Percentiles rank a stretch among this genome's conserved stretches.
Evolutionary conservation across 2,329 filamentous ascomycete species (phyloP).

Genomic region (Colletotrichum neosansevieriae): DNA sequence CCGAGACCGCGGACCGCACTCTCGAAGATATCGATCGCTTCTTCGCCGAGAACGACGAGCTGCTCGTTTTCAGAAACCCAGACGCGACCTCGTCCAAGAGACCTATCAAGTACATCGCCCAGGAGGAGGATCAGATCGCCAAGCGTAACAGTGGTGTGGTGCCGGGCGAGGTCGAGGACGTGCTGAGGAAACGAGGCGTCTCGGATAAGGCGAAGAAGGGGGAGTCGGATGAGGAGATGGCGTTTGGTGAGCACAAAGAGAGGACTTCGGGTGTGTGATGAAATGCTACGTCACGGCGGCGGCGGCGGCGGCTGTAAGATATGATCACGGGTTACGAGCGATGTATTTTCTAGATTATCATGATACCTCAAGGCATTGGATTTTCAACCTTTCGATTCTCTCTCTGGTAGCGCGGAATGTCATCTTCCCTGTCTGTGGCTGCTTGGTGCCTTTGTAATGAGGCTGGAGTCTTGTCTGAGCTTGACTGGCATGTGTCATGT

Average conservation of each 20-base stretch:
- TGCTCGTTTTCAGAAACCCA: constrained; percentile 43
- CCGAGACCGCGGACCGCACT: constrained; percentile 53
- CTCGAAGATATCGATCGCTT: constrained; percentile 44
- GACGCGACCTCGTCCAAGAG: constrained; percentile 44
- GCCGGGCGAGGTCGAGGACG: constrained; percentile 14
- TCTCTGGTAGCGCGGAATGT: not conserved
- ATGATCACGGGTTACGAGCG: not conserved
- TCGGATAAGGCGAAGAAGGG: constrained; percentile 26
- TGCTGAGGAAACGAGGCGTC: constrained; percentile 19
- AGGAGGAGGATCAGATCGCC: constrained; percentile 45
- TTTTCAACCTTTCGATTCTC: not conserved
- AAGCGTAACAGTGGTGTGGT: constrained; percentile 16
- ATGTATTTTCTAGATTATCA: not conserved
- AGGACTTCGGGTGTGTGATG: not conserved
- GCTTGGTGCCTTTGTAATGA: too few relatives aligned
- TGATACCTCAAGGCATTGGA: not conserved
- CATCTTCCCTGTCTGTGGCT: too few relatives aligned
- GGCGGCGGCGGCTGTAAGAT: not conserved
- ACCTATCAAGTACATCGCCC: constrained; percentile 41
- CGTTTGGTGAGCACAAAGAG: constrained; percentile 37
- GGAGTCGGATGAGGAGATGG: constrained; percentile 29
- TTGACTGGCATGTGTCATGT: too few relatives aligned
- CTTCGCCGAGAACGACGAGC: constrained; percentile 44
- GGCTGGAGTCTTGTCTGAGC: too few relatives aligned
- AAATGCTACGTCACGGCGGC: too few relatives aligned